phyloP scores from a whole-genome alignment of 2,329 filamentous ascomycete genomes.

The Beauveria brongniartii region DNA sequence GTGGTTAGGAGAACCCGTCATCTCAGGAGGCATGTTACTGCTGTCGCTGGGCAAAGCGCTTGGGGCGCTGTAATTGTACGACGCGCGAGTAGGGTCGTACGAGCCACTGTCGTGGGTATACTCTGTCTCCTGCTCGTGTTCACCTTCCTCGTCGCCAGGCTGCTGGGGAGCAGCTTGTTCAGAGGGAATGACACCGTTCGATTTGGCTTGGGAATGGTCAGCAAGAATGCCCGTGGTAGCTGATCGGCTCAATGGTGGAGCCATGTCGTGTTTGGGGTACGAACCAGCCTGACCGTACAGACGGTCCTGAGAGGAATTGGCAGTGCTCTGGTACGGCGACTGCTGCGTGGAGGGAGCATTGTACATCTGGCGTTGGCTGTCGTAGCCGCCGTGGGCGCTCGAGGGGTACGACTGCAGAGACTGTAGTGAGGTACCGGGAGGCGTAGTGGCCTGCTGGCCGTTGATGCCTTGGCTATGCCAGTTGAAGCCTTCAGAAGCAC shows the following conservation, averaged over 20 bases:
- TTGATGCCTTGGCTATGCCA: constrained; percentile 62
- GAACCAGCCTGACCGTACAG: constrained; percentile 60
- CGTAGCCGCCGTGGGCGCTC: constrained; percentile 58
- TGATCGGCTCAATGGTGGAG: constrained; percentile 61
- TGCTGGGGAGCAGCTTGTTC: constrained; percentile 43
- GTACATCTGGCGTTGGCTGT: constrained; percentile 71
- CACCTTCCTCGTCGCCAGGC: constrained; percentile 57
- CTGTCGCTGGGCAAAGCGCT: constrained; percentile 57
- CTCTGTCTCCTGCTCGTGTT: constrained; percentile 70
- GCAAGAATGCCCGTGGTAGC: constrained; percentile 48
- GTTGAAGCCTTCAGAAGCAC: constrained; percentile 68
- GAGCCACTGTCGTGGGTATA: constrained; percentile 77
- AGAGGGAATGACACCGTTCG: constrained; percentile 58
- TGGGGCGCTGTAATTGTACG: constrained; percentile 71
- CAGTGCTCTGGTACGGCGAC: constrained; percentile 60
- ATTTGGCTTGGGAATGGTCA: constrained; percentile 56
- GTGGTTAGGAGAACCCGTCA: constrained; percentile 73
- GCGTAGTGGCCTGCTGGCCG: constrained; percentile 67
- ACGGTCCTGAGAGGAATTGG: constrained; percentile 50
- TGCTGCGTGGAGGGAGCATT: constrained; percentile 61
- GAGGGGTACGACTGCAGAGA: constrained; percentile 71
- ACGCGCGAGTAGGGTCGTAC: constrained; percentile 63
- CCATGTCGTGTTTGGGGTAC: constrained; percentile 85
- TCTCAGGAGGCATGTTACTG: constrained; percentile 72
- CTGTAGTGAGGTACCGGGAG: constrained; percentile 68